Conservation (phyloP, 305 asterid genomes). For the Fraxinus sp. region DNA sequence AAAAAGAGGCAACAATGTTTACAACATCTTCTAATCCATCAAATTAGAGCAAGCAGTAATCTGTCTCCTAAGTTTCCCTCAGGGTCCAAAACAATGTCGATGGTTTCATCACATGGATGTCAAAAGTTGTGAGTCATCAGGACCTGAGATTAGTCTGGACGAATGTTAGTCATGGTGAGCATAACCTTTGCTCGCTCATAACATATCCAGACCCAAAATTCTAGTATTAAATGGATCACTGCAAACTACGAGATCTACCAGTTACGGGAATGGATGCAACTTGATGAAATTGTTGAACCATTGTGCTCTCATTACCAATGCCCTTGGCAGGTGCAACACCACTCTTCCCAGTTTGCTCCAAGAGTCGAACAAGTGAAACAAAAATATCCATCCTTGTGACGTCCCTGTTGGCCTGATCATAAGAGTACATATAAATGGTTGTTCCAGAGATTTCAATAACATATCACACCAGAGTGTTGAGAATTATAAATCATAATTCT, state of each 20-base stretch:
- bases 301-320: conserved; percentile 28
- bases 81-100: conserved; percentile 4
- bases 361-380: conserved; percentile 72
- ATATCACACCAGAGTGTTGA: background rate
- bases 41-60: background rate
- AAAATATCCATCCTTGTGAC: conserved; percentile 91
- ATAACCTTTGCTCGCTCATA: conserved; percentile 43
- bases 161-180: conserved; percentile 57
- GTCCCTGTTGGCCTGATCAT: conserved; percentile 83
- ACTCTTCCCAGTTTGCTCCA: conserved; percentile 68
- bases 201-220: conserved; percentile 38
- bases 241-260: conserved; percentile 35
- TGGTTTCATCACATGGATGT: conserved; percentile 9
- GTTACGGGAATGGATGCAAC: conserved; percentile 37
- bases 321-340: conserved; percentile 32
- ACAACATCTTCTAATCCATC: conserved; percentile 20
- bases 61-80: background rate
- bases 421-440: conserved; percentile 4
- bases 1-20: conserved; percentile 7
- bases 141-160: conserved; percentile 30
- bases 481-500: background rate
- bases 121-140: background rate
- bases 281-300: conserved; percentile 40
- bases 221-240: conserved; percentile 17
- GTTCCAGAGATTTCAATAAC: background rate